Percentiles rank a stretch among this genome's conserved stretches.
These are phyloP conservation scores for Tuctoria greenei DNA, from an alignment of 176 grass and related monocot genomes.

Conservation along the genomic window DNA sequence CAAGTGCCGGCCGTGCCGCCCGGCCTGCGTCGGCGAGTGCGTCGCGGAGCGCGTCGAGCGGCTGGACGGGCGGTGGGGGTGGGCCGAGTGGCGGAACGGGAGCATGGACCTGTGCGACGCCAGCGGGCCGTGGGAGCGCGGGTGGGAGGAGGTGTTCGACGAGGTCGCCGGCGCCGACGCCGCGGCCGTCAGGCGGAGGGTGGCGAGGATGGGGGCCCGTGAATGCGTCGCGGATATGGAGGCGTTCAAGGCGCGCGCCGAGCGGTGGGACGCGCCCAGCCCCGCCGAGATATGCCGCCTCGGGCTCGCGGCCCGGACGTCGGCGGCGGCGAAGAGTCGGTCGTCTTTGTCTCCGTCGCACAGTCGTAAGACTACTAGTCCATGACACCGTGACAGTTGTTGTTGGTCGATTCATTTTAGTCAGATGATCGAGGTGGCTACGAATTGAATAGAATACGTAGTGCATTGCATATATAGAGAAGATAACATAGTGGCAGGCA, in stretches of 20 bases:
- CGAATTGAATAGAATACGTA: no score
- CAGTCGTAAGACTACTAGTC: no score
- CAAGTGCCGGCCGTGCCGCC: constrained; percentile 71
- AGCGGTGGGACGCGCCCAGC: constrained; percentile 50
- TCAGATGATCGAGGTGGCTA: no score
- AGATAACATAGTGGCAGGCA: no score
- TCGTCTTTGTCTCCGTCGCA: not conserved
- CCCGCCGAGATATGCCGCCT: constrained; percentile 49
- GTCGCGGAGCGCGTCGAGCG: not conserved
- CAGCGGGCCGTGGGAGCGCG: constrained; percentile 42
- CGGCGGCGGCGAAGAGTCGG: not conserved
- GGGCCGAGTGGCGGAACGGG: constrained; percentile 57
- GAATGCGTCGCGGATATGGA: constrained; percentile 52
- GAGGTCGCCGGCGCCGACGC: constrained; percentile 38
- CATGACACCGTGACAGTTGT: no score
- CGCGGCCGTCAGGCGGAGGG: constrained; percentile 16
- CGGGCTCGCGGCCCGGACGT: not conserved
- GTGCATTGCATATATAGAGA: no score
- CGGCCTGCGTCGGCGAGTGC: constrained; percentile 46
- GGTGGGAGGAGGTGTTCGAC: constrained; percentile 67
- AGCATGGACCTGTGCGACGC: constrained; percentile 64
- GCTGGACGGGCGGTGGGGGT: constrained; percentile 47
- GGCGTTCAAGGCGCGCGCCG: not conserved
- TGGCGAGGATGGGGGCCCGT: constrained; percentile 20
- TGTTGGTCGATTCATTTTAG: no score